Conservation (phyloP, 2,329 filamentous ascomycete genomes). For the Clonostachys byssicola region DNA sequence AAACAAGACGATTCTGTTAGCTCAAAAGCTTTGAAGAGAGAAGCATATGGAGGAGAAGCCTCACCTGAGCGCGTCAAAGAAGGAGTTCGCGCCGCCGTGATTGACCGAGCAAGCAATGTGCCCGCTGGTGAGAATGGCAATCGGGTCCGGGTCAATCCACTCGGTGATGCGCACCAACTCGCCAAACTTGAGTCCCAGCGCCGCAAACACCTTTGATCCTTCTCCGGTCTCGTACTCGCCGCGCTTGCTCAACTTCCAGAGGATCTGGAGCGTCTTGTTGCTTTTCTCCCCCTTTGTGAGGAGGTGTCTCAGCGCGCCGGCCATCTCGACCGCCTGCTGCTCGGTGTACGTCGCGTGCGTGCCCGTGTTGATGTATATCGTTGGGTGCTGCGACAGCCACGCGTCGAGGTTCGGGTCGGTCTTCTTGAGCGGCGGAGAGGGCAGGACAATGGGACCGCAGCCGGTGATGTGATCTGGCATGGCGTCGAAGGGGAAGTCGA, state of each 20-base stretch:
- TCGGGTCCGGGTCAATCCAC: conserved; percentile 33
- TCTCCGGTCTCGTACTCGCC: conserved; percentile 5
- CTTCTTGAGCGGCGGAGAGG: conserved; percentile 19
- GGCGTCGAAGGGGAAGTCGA: conserved; percentile 34
- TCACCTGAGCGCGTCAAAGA: conserved; percentile 27
- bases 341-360: conserved; percentile 24
- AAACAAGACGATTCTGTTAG: not conserved
- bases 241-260: conserved; percentile 22
- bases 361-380: conserved; percentile 44
- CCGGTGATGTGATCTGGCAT: conserved; percentile 25
- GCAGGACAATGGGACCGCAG: conserved; percentile 41
- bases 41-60: not conserved
- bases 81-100: conserved; percentile 42
- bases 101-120: conserved; percentile 33
- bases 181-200: conserved; percentile 17
- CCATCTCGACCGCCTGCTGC: conserved; percentile 30
- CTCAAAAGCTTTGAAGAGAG: too few species aligned
- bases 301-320: conserved; percentile 20
- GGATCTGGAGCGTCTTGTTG: conserved; percentile 12
- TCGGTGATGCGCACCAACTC: conserved; percentile 25
- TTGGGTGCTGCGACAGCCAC: conserved; percentile 37
- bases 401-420: conserved; percentile 29
- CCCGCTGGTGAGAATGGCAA: conserved; percentile 26
- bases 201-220: conserved; percentile 6
- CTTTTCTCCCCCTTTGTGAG: not conserved